Evolutionary conservation across 805 yeast genomes (phyloP), one percentile per base, ranked within the genome.

Genomic region (Cyberlindnera euphorbiiphila): DNA sequence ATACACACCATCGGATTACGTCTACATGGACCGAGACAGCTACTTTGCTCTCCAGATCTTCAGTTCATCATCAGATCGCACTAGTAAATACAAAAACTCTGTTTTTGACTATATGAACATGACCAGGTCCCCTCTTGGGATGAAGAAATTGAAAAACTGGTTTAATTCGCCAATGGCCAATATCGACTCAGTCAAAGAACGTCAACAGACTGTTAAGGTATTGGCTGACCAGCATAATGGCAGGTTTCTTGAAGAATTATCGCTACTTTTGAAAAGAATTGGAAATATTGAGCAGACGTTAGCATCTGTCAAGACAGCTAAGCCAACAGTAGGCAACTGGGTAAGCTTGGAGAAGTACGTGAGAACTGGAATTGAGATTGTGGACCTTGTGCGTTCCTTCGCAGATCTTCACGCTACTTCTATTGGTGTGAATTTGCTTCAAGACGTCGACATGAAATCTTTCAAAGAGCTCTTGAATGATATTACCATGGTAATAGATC

Each of bases 111-210:
- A 59, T 6, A 18, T 62, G 12, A 46, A 51, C 33, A 41, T 36
- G 15, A 57, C 64, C 2, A 19, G 43, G 2, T 53, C 71, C 0
- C 51, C 50, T 9, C 37, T 53, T 10, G 68, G 72, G 0, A 46
- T 42, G 20, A 45, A 50, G 17, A 43, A 57, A 2, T 33, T 70
- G n/a, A 49, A 42, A 10, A 42, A 56, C 1, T 65, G 68, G 66
- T 45, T 70, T 9, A 23, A 49, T 3, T 49, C 61, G 12, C 74
- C 74, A 0, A 40, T 63, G 4, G 43, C 55, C 1, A 50, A 58
- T n/a, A 36, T 45, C 1, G 42, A 45, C 1, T 17, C 38, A 6
- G 60, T 70, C 4, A 46, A 54, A 13, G 43, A 46, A 23, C 54
- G 74, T 17, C 51, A 56, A 3, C 42, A 55, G 3, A 48, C 60